A percentile compares a stretch with the other conserved stretches of the same genome.
These are phyloP conservation scores for Striga hermonthica DNA, from an alignment of 305 asterid species.

Conservation along the genomic window DNA sequence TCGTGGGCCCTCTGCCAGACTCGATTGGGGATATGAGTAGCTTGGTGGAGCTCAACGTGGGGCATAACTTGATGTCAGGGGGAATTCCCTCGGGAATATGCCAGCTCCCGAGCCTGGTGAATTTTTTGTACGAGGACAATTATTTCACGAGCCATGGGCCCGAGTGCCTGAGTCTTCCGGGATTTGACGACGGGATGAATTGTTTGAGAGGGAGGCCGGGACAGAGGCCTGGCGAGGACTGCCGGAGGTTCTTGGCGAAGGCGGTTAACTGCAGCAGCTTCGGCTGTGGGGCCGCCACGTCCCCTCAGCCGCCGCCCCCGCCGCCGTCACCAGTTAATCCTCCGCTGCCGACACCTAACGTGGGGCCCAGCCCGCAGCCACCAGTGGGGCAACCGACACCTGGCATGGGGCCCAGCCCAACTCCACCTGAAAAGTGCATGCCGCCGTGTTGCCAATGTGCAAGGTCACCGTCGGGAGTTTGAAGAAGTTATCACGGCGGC, in stretches of 20 bases:
- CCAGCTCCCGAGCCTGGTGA: slow-evolving; percentile 44
- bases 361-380: neutral
- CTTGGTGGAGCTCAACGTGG: slow-evolving; percentile 65
- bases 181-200: slow-evolving; percentile 41
- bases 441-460: neutral
- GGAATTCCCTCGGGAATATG: slow-evolving; percentile 47
- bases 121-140: slow-evolving; percentile 44
- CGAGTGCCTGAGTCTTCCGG: slow-evolving; percentile 34
- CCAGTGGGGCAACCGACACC: slow-evolving; percentile 27
- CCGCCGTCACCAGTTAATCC: slow-evolving; percentile 14
- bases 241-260: slow-evolving; percentile 47
- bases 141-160: slow-evolving; percentile 41
- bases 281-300: slow-evolving; percentile 32
- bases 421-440: slow-evolving; percentile 27
- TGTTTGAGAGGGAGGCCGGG: slow-evolving; percentile 45
- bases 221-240: slow-evolving; percentile 44
- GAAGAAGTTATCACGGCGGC: neutral
- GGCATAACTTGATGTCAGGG: slow-evolving; percentile 49
- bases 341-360: slow-evolving; percentile 2
- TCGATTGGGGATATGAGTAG: slow-evolving; percentile 47
- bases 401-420: slow-evolving; percentile 25
- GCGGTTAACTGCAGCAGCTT: slow-evolving; percentile 42
- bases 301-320: slow-evolving; percentile 11
- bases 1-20: slow-evolving; percentile 59
- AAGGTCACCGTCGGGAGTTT: neutral